These are phyloP conservation scores for Jimgerdemannia lactiflua DNA, from an alignment of 192 early-diverging fungal species.

Conservation along the genomic window DNA sequence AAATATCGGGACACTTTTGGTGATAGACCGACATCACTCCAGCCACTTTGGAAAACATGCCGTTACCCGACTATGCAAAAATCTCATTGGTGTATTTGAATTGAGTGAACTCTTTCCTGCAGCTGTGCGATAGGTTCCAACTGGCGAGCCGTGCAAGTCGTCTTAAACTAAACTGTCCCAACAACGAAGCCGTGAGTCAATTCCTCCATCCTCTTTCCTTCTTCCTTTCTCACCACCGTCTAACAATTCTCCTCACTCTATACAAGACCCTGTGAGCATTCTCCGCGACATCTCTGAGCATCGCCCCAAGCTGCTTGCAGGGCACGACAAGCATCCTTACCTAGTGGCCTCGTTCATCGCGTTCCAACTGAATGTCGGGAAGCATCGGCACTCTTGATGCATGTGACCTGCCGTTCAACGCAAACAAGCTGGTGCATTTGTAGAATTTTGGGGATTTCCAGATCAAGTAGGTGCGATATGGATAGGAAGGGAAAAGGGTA, in stretches of 20 bases:
- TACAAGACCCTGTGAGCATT: conserved; percentile 56
- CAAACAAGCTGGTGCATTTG: conserved; percentile 90
- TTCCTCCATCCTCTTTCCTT: conserved; percentile 18
- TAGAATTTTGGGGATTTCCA: conserved; percentile 96
- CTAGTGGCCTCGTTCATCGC: conserved; percentile 76
- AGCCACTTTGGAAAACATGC: too few species aligned
- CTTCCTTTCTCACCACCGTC: neutral
- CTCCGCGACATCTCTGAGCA: conserved; percentile 78
- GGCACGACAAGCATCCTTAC: conserved; percentile 89
- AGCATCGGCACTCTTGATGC: conserved; percentile 64
- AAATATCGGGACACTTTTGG: too few species aligned
- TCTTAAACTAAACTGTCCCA: conserved; percentile 2
- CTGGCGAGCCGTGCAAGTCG: too few species aligned
- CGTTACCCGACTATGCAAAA: too few species aligned
- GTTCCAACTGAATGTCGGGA: conserved; percentile 59
- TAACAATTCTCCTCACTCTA: neutral
- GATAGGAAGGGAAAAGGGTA: too few species aligned
- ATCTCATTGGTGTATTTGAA: too few species aligned
- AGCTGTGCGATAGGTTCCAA: too few species aligned
- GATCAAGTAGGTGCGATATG: conserved; percentile 60
- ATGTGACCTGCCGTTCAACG: conserved; percentile 80
- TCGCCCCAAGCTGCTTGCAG: conserved; percentile 71
- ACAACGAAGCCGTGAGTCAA: conserved; percentile 27
- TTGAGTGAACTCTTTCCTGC: too few species aligned
- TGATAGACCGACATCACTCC: too few species aligned